Evolutionary conservation across 2,329 filamentous ascomycete genomes (phyloP).

Genomic region (Talaromyces sp.): DNA sequence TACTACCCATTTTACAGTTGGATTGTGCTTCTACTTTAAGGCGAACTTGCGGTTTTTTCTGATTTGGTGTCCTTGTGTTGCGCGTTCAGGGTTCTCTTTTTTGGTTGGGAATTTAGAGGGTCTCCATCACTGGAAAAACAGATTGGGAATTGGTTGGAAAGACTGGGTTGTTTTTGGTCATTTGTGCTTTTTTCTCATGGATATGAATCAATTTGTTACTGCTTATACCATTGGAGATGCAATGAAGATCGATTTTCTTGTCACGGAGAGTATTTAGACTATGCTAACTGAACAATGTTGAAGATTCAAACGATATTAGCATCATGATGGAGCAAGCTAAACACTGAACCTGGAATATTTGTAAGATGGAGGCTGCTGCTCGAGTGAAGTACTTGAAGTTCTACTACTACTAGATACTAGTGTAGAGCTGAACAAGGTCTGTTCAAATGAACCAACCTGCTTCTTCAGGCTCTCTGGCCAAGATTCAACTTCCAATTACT

Average conservation of each 20-base stretch:
- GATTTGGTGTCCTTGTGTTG: slow-evolving; percentile 24
- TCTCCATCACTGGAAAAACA: slow-evolving; percentile 42
- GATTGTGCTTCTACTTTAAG: neutral
- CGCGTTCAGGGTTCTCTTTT: slow-evolving; percentile 27
- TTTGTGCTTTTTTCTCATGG: slow-evolving; percentile 12
- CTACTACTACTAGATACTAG: too few species aligned
- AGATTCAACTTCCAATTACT: too few species aligned
- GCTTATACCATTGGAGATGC: slow-evolving; percentile 14
- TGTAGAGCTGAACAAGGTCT: too few species aligned
- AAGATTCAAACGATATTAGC: too few species aligned
- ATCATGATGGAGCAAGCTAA: too few species aligned
- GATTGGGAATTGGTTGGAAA: slow-evolving; percentile 22
- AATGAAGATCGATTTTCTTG: slow-evolving; percentile 15
- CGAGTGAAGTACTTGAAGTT: too few species aligned
- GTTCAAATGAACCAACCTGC: too few species aligned
- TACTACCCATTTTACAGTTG: slow-evolving; percentile 12
- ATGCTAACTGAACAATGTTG: too few species aligned
- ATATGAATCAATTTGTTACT: slow-evolving; percentile 22
- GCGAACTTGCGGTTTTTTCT: neutral
- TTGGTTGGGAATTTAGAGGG: slow-evolving; percentile 32
- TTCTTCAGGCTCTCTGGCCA: too few species aligned
- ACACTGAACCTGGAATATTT: too few species aligned
- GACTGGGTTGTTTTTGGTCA: slow-evolving; percentile 15
- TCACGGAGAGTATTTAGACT: neutral
- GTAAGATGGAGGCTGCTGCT: too few species aligned